These are phyloP conservation scores for Phytophthora ohioensis DNA, from an alignment of 352 stramenopile species.

Conservation along the genomic window DNA sequence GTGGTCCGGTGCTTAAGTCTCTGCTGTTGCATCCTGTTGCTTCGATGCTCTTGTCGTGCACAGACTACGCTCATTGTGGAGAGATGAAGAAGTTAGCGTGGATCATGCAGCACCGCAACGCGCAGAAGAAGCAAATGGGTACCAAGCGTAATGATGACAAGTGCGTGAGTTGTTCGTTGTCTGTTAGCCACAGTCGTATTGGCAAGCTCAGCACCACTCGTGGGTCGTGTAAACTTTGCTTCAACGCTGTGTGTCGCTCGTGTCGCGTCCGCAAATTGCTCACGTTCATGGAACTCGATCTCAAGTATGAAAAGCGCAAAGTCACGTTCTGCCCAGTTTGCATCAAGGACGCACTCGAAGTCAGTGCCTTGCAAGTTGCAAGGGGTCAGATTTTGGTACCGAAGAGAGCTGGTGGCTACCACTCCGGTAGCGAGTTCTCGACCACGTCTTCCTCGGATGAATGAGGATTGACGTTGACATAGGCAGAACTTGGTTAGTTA, in stretches of 20 bases:
- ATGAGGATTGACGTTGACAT: constrained; percentile 3
- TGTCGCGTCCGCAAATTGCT: constrained; percentile 52
- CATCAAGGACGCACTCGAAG: constrained; percentile 42
- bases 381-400: constrained; percentile 23
- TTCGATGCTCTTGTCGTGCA: constrained; percentile 36
- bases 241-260: constrained; percentile 45
- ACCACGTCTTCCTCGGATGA: constrained; percentile 38
- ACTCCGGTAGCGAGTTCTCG: constrained; percentile 32
- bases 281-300: constrained; percentile 45
- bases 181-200: constrained; percentile 26
- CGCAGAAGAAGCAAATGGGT: constrained; percentile 37
- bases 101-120: constrained; percentile 43
- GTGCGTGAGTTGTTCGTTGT: constrained; percentile 40
- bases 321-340: constrained; percentile 56
- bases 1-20: constrained; percentile 32
- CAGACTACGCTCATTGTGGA: constrained; percentile 40
- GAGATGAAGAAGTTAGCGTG: constrained; percentile 52
- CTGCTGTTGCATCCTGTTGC: constrained; percentile 32
- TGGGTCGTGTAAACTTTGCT: constrained; percentile 51
- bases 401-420: constrained; percentile 13
- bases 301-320: constrained; percentile 51
- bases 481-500: constrained; percentile 17
- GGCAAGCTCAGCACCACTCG: constrained; percentile 42
- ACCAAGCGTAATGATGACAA: constrained; percentile 33
- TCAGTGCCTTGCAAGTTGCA: constrained; percentile 41